Evolutionary conservation across 2,329 filamentous ascomycete species (phyloP), one percentile per base, ranked within the genome.

Genomic region (Knufia petricola): DNA sequence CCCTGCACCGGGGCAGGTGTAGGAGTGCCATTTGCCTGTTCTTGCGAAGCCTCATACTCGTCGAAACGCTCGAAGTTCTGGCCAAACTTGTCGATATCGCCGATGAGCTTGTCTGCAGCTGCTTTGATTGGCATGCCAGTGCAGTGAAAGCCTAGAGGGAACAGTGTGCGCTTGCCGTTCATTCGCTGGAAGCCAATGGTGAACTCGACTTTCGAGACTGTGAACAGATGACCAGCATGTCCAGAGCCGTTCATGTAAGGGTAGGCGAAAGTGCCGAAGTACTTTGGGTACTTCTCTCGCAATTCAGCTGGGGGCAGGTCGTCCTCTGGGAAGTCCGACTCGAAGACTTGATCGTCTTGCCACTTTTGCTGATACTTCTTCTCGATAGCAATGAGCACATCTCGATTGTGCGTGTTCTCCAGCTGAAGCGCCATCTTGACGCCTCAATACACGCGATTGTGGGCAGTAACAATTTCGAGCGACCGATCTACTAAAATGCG

Each of bases 111-210:
- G 73, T 98, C 90, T 48, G 92, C 88, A 61, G 87, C 94, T 4
- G 92, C 89, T 70, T 95, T 95, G 74, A 98, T 98, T 39, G 89
- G 88, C 84, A 98, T 94, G 60, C 92, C 92, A 0, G 90, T 96
- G 70, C 85, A 87, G 74, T 98, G 92, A 72, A 88, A 98, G 26
- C 90, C 92, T 62, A 92, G 83, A 50, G 92, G 92, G 65, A 92
- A 95, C 46, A 96, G 74, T 50, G 83, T 76, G 46, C 84, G 77
- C 73, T 90, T 90, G 62, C 92, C 92, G 65, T 88, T 80, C 87
- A 96, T 94, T 49, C 90, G 78, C 40, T 85, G 83, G 63, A 87
- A 89, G 37, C 90, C 87, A 20, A 84, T 79, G 50, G 82, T 83
- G 66, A 96, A 98, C 69, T 98, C 92, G 59, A 95, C 81, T 69